phyloP scores from a whole-genome alignment of 495 filamentous ascomycete genomes.

The Choiromyces venosus region DNA sequence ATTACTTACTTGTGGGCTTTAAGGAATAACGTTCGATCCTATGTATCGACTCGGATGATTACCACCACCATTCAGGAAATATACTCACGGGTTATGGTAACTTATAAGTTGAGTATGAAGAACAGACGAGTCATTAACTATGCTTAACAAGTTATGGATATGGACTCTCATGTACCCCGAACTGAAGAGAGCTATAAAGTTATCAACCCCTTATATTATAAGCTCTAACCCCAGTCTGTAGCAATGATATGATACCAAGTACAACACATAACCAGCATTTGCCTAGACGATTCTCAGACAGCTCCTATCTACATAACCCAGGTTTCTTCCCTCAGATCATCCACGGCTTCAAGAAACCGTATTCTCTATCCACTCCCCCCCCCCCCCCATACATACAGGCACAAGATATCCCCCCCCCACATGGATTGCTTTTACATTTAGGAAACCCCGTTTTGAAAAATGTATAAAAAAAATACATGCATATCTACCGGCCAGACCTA shows the following conservation, averaged over 20 bases:
- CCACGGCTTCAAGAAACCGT: too few species aligned
- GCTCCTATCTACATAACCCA: not conserved
- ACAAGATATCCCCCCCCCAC: not conserved
- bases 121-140: not conserved
- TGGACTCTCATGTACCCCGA: too few species aligned
- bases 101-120: too few species aligned
- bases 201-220: not conserved
- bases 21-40: not conserved
- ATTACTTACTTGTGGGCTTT: not conserved
- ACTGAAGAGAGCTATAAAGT: too few species aligned
- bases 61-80: not conserved
- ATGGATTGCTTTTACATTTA: not conserved
- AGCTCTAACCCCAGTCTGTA: not conserved
- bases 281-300: not conserved
- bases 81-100: not conserved
- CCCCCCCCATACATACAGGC: too few species aligned
- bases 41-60: not conserved
- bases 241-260: not conserved
- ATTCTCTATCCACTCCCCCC: too few species aligned
- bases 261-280: not conserved
- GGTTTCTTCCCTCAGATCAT: too few species aligned
- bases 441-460: not conserved
- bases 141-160: not conserved
- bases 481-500: not conserved
- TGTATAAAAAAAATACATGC: not conserved